Conservation (phyloP, 1,284 basidiomycete species). For the Lignosus rhinocerotis region DNA sequence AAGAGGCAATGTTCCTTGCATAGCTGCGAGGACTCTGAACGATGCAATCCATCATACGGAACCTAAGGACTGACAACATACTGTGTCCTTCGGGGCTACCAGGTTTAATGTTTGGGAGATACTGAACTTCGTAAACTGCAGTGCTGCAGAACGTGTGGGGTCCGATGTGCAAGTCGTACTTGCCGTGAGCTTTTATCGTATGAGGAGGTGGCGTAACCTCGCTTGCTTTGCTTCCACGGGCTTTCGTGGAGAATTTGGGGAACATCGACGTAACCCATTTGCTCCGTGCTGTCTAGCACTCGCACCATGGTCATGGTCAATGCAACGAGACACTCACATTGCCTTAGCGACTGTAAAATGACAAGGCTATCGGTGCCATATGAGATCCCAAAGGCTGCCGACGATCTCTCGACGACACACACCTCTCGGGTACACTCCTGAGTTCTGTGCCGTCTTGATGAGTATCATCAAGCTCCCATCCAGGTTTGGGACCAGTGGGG, state of each 20-base stretch:
- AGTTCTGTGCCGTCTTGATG: constrained; percentile 39
- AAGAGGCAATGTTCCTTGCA: neutral
- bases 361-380: constrained; percentile 38
- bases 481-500: constrained; percentile 53
- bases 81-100: neutral
- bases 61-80: neutral
- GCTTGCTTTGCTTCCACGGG: constrained; percentile 51
- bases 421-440: constrained; percentile 59
- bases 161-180: constrained; percentile 68
- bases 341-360: constrained; percentile 61
- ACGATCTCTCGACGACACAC: constrained; percentile 5
- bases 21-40: neutral
- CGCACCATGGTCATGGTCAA: constrained; percentile 1
- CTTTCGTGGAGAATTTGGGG: constrained; percentile 67
- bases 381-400: neutral
- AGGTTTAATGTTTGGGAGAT: constrained; percentile 33
- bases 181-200: constrained; percentile 60
- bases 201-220: constrained; percentile 61
- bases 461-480: constrained; percentile 54
- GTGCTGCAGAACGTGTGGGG: constrained; percentile 70
- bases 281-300: constrained; percentile 53
- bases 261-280: constrained; percentile 68
- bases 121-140: constrained; percentile 67
- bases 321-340: constrained; percentile 49
- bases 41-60: too few relatives aligned